phyloP scores from a whole-genome alignment of 2,329 filamentous ascomycete species.

The Penicillium vulpinum region DNA sequence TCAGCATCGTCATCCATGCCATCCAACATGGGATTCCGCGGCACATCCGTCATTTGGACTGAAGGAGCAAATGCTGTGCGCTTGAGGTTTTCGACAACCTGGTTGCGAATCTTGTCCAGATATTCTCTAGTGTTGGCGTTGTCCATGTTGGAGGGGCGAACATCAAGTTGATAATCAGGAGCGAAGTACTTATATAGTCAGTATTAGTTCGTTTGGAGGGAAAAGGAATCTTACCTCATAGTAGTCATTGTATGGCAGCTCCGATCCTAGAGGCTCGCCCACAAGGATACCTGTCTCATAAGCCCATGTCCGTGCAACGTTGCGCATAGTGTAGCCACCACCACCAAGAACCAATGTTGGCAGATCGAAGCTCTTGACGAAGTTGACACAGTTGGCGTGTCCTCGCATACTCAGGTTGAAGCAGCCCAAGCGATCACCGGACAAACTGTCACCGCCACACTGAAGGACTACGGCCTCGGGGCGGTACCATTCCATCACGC shows the following conservation, averaged over 20 bases:
- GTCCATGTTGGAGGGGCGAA: constrained; percentile 70
- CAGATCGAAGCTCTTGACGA: constrained; percentile 66
- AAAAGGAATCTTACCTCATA: constrained; percentile 61
- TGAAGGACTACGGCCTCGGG: constrained; percentile 69
- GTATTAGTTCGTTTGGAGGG: constrained; percentile 10
- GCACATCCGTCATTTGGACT: constrained; percentile 65
- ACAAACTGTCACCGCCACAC: constrained; percentile 67
- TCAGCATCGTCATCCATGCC: constrained; percentile 66
- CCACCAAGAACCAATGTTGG: constrained; percentile 67
- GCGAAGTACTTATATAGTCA: constrained; percentile 60
- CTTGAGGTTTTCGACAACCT: constrained; percentile 67
- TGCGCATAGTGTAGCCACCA: constrained; percentile 70
- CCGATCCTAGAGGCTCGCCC: constrained; percentile 74
- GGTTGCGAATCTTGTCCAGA: constrained; percentile 65
- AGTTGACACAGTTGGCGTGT: constrained; percentile 69
- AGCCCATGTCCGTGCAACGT: constrained; percentile 61
- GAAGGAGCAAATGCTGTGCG: constrained; percentile 63
- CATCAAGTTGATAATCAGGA: constrained; percentile 68
- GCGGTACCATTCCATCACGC: constrained; percentile 68
- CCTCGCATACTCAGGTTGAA: constrained; percentile 71
- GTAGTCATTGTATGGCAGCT: constrained; percentile 95
- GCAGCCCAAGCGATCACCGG: constrained; percentile 66
- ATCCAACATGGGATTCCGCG: constrained; percentile 54
- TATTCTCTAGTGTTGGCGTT: constrained; percentile 70
- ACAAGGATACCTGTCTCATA: constrained; percentile 78